phyloP scores from a whole-genome alignment of 2,329 filamentous ascomycete genomes.

The Colletotrichum tropicicola region DNA sequence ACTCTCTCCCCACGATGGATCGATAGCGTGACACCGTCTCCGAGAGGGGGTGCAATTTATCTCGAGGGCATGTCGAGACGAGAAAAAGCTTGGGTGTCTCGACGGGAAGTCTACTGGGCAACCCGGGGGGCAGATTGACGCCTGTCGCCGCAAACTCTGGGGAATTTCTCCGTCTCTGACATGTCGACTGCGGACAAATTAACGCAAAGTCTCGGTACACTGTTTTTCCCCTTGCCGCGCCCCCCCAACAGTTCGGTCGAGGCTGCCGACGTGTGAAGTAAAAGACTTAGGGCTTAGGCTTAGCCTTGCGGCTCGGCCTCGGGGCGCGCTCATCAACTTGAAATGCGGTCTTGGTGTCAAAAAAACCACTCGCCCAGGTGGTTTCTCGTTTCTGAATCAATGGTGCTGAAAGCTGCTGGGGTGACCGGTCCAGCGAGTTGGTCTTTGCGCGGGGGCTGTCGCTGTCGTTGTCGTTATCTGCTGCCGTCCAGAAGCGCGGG shows the following conservation, averaged over 20 bases:
- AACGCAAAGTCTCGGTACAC: background rate
- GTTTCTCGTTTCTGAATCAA: background rate
- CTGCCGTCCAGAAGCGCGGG: too few species aligned
- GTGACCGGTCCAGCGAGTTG: background rate
- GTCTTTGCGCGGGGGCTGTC: too few species aligned
- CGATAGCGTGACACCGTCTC: background rate
- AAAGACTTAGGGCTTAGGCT: background rate
- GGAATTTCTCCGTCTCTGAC: slow-evolving; percentile 11
- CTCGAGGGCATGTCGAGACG: slow-evolving; percentile 23
- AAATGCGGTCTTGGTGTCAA: background rate
- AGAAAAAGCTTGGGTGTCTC: background rate
- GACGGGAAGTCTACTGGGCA: background rate
- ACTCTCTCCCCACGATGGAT: background rate
- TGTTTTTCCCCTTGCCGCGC: background rate
- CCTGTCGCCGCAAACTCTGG: background rate
- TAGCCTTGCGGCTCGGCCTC: background rate
- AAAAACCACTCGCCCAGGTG: background rate
- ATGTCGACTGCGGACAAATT: slow-evolving; percentile 12
- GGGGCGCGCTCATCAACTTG: background rate
- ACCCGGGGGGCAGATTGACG: slow-evolving; percentile 16
- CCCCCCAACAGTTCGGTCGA: background rate
- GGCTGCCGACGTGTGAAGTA: background rate
- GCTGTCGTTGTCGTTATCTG: background rate
- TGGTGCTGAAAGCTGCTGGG: background rate
- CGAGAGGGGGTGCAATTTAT: slow-evolving; percentile 15